Conservation (phyloP, 257 asterid genomes). For the Rhazya stricta region DNA sequence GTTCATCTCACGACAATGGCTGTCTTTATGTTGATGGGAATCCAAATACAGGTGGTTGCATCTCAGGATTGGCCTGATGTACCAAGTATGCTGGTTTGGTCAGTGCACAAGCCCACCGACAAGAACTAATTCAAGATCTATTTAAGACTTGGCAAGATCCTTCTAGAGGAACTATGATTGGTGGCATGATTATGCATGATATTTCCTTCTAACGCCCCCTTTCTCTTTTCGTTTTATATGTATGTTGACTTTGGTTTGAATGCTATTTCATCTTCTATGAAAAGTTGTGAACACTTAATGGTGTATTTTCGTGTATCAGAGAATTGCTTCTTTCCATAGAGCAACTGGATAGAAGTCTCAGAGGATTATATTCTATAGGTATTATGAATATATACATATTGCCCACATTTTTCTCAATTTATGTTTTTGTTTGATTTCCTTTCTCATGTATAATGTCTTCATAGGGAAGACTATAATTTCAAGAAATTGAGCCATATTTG, state of each 20-base stretch:
- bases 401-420: neutral
- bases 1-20: too few species aligned
- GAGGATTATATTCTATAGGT: slow-evolving; percentile 89
- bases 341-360: slow-evolving; percentile 86
- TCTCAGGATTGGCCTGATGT: slow-evolving; percentile 98
- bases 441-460: neutral
- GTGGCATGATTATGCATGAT: slow-evolving; percentile 85
- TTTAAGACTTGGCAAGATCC: slow-evolving; percentile 84
- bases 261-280: neutral
- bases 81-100: slow-evolving; percentile 93
- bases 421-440: slow-evolving; percentile 6
- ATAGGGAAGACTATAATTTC: too few species aligned
- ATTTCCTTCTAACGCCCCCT: neutral
- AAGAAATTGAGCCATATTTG: neutral
- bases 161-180: slow-evolving; percentile 67
- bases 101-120: slow-evolving; percentile 92
- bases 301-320: slow-evolving; percentile 31
- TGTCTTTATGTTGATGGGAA: too few species aligned
- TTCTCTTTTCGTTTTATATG: neutral
- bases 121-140: slow-evolving; percentile 84
- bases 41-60: too few species aligned
- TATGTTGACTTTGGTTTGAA: neutral
- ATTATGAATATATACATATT: neutral
- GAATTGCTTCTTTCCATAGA: slow-evolving; percentile 87
- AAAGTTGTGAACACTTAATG: neutral